Evolutionary conservation across 371 early-diverging fungal genomes (phyloP).

Genomic region (Blakeslea trispora): DNA sequence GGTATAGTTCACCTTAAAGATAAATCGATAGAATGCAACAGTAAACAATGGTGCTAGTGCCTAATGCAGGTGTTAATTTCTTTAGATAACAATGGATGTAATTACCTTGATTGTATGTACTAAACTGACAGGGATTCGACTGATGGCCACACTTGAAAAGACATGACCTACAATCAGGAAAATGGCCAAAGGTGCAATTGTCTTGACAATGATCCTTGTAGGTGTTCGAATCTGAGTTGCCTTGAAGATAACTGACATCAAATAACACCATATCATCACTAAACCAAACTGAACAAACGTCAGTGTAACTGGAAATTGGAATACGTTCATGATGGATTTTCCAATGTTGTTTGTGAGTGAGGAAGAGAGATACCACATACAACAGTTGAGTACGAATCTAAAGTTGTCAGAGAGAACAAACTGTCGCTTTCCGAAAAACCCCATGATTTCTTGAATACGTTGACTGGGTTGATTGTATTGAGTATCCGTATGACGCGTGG

Average conservation of each 20-base stretch:
- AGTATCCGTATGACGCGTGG: constrained; percentile 31
- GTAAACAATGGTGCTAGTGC: constrained; percentile 88
- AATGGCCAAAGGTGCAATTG: constrained; percentile 68
- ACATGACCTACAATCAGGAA: constrained; percentile 85
- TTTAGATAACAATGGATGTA: constrained; percentile 37
- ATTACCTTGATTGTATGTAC: constrained; percentile 91
- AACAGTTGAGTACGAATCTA: constrained; percentile 53
- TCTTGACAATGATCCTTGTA: constrained; percentile 52
- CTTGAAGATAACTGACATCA: constrained; percentile 36
- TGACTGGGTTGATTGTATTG: constrained; percentile 12
- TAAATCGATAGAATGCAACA: constrained; percentile 68
- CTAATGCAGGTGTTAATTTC: constrained; percentile 36
- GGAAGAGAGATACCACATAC: constrained; percentile 77
- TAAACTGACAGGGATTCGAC: constrained; percentile 75
- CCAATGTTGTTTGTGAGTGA: constrained; percentile 79
- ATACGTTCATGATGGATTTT: constrained; percentile 72
- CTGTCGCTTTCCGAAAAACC: constrained; percentile 18
- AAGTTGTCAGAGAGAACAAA: constrained; percentile 33
- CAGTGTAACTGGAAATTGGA: constrained; percentile 74
- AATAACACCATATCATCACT: constrained; percentile 55
- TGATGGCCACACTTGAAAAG: constrained; percentile 73
- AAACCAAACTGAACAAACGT: constrained; percentile 76
- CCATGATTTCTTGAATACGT: constrained; percentile 10
- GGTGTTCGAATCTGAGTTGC: constrained; percentile 53
- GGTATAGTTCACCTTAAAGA: constrained; percentile 64